Percentiles rank a stretch among this genome's conserved stretches.
Evolutionary conservation across 345 rosid species (phyloP).

Genomic region (Brassica rapa): DNA sequence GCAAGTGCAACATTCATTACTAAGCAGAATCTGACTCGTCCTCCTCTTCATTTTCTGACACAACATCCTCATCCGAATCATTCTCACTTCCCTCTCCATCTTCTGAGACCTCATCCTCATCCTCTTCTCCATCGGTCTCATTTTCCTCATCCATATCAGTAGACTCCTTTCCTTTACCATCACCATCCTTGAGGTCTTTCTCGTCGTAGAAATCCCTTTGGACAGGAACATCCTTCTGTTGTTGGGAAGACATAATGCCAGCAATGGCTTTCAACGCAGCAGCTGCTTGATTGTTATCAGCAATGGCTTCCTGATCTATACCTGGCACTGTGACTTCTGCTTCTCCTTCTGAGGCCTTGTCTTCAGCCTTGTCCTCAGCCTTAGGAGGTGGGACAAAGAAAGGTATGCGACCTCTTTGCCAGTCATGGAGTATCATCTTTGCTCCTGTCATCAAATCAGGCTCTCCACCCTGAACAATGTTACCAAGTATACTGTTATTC

Average conservation of each 20-base stretch:
- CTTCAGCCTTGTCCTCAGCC: slow-evolving; percentile 39
- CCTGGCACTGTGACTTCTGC: slow-evolving; percentile 44
- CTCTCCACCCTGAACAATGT: slow-evolving; percentile 73
- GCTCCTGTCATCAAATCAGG: slow-evolving; percentile 83
- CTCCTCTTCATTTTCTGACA: slow-evolving; percentile 23
- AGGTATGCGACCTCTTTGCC: slow-evolving; percentile 95
- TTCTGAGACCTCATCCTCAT: slow-evolving; percentile 16
- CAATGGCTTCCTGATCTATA: slow-evolving; percentile 50
- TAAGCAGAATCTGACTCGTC: slow-evolving; percentile 9
- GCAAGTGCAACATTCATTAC: not conserved
- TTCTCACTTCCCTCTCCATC: slow-evolving; percentile 22
- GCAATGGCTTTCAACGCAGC: slow-evolving; percentile 84
- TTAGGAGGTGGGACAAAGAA: slow-evolving; percentile 84
- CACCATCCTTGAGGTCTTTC: slow-evolving; percentile 51
- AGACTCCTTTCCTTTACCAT: slow-evolving; percentile 20
- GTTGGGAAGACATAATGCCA: slow-evolving; percentile 72
- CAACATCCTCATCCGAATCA: slow-evolving; percentile 18
- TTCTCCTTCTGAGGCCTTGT: slow-evolving; percentile 43
- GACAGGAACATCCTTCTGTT: slow-evolving; percentile 69
- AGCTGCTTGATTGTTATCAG: slow-evolving; percentile 50
- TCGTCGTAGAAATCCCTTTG: slow-evolving; percentile 72
- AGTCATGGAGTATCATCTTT: slow-evolving; percentile 94
- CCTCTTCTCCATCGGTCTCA: slow-evolving; percentile 19
- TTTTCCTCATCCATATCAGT: slow-evolving; percentile 18
- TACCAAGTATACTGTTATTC: not conserved